phyloP scores from a whole-genome alignment of 2,329 filamentous ascomycete species.

The Neonectria magnoliae region DNA sequence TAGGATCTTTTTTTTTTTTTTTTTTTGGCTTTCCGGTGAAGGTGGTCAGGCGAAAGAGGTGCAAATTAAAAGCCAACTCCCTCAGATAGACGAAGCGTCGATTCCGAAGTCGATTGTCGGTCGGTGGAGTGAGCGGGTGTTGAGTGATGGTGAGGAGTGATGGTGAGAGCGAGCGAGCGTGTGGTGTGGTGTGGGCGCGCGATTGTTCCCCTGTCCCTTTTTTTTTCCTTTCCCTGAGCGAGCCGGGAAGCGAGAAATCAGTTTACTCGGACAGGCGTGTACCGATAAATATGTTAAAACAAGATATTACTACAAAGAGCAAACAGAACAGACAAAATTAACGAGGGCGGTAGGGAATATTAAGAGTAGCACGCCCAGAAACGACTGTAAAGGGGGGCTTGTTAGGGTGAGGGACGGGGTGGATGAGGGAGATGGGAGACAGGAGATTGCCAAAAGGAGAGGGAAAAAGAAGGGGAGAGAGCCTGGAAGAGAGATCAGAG shows the following conservation, averaged over 20 bases:
- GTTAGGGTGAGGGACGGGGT: slow-evolving; percentile 1
- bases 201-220: slow-evolving; percentile 3
- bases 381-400: slow-evolving; percentile 26
- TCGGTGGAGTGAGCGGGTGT: slow-evolving; percentile 4
- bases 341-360: slow-evolving; percentile 32
- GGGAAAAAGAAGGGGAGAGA: not conserved
- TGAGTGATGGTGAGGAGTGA: slow-evolving; percentile 3
- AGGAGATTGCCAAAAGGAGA: slow-evolving; percentile 9
- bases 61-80: not conserved
- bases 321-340: slow-evolving; percentile 19
- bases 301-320: slow-evolving; percentile 19
- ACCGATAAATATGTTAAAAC: not conserved
- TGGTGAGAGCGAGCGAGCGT: slow-evolving; percentile 4
- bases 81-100: slow-evolving; percentile 1
- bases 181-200: not conserved
- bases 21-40: not conserved
- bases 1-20: not conserved
- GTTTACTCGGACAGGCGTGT: not conserved
- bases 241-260: slow-evolving; percentile 4
- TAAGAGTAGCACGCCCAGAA: slow-evolving; percentile 32
- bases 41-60: not conserved
- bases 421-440: slow-evolving; percentile 5
- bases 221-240: not conserved
- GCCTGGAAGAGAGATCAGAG: not conserved
- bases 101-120: not conserved